phyloP scores from a whole-genome alignment of 2,329 filamentous ascomycete genomes.

The Diaporthe eres region DNA sequence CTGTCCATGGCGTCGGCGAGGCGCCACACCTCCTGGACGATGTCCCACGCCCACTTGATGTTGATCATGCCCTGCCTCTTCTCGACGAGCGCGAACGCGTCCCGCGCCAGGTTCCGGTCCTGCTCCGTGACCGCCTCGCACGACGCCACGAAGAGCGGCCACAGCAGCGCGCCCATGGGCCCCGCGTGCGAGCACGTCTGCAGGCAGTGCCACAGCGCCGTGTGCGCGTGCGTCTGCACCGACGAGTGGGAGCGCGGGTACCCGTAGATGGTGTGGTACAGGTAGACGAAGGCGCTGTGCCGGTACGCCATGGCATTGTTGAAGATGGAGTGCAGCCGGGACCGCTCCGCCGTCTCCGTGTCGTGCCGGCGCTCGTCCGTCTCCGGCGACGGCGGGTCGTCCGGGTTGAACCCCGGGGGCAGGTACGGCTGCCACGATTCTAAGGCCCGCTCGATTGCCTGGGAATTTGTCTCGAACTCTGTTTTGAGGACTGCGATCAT shows the following conservation, averaged over 20 bases:
- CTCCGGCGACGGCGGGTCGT: conserved; percentile 39
- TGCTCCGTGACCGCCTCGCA: conserved; percentile 67
- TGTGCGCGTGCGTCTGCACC: conserved; percentile 68
- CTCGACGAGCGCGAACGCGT: conserved; percentile 67
- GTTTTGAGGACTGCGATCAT: conserved; percentile 63
- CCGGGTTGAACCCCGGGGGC: conserved; percentile 55
- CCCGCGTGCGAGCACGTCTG: conserved; percentile 68
- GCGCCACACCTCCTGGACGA: conserved; percentile 74
- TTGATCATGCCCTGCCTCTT: conserved; percentile 76
- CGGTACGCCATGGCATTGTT: conserved; percentile 74
- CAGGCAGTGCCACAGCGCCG: conserved; percentile 67
- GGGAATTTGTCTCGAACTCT: conserved; percentile 65
- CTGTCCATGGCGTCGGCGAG: conserved; percentile 58
- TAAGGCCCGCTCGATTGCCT: conserved; percentile 69
- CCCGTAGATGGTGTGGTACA: conserved; percentile 68
- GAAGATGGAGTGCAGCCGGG: conserved; percentile 66
- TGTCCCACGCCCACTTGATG: conserved; percentile 72
- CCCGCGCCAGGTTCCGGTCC: conserved; percentile 66
- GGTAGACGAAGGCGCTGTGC: conserved; percentile 70
- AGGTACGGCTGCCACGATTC: conserved; percentile 68
- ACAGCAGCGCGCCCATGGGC: conserved; percentile 75
- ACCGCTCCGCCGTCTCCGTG: conserved; percentile 51
- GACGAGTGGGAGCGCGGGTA: conserved; percentile 60
- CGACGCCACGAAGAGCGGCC: conserved; percentile 75
- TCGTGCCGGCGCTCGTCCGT: conserved; percentile 42